Conservation (phyloP, 83 land plant genomes). For the Picea engelmannii region DNA sequence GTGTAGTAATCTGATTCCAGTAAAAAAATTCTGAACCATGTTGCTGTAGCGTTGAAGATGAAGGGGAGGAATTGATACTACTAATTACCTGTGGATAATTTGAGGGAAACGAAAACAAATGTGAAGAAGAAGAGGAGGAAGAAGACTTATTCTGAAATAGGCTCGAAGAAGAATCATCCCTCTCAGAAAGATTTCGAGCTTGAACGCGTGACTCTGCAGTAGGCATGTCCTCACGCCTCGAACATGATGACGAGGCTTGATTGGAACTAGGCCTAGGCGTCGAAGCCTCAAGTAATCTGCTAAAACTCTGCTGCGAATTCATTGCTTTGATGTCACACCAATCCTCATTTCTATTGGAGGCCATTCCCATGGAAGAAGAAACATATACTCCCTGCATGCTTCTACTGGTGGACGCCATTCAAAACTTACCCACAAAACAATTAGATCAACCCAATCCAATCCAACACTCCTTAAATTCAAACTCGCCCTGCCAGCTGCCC, state of each 20-base stretch:
- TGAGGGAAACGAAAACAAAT: not conserved
- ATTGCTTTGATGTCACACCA: not conserved
- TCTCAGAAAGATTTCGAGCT: not conserved
- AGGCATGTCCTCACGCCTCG: not conserved
- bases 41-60: not conserved
- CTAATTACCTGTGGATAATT: slow-evolving; percentile 5
- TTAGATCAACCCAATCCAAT: not conserved
- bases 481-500: slow-evolving; percentile 14
- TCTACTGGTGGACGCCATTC: slow-evolving; percentile 13
- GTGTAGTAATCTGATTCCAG: slow-evolving; percentile 5
- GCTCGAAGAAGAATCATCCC: not conserved
- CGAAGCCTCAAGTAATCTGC: not conserved
- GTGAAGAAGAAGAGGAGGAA: not conserved
- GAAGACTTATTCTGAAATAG: not conserved
- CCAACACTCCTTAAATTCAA: not conserved
- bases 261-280: not conserved
- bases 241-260: not conserved
- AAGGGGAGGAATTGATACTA: not conserved
- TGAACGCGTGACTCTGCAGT: not conserved
- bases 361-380: slow-evolving; percentile 3
- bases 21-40: not conserved
- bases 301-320: slow-evolving; percentile 3
- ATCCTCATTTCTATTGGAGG: slow-evolving; percentile 3
- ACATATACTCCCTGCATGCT: not conserved
- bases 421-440: not conserved